Conservation (phyloP, 352 stramenopile species). For the Globisporangium cylindrosporum region DNA sequence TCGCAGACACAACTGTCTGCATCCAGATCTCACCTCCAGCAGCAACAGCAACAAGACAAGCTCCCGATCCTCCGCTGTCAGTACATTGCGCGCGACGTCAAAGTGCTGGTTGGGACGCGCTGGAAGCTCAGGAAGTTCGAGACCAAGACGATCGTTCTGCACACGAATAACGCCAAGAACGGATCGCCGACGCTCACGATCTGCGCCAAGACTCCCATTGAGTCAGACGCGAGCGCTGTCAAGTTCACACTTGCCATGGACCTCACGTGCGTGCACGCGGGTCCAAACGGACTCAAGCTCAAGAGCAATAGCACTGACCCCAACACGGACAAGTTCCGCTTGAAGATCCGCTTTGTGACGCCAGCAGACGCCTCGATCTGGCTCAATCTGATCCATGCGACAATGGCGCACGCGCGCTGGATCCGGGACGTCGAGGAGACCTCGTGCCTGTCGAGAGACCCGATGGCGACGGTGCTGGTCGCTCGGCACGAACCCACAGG, state of each 20-base stretch:
- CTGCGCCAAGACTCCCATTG: constrained; percentile 14
- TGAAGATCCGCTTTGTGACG: constrained; percentile 51
- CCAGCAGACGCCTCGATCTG: constrained; percentile 52
- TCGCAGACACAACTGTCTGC: background rate
- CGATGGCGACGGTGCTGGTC: constrained; percentile 19
- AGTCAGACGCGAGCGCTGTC: constrained; percentile 14
- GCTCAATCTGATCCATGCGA: constrained; percentile 33
- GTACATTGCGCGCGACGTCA: constrained; percentile 47
- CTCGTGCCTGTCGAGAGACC: constrained; percentile 17
- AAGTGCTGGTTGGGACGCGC: constrained; percentile 40
- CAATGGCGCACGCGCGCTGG: constrained; percentile 40
- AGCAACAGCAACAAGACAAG: constrained; percentile 2
- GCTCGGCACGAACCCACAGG: constrained; percentile 13
- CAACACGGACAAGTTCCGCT: constrained; percentile 17
- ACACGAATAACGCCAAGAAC: constrained; percentile 29
- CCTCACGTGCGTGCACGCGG: constrained; percentile 28
- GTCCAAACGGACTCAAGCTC: constrained; percentile 33
- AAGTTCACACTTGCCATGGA: constrained; percentile 28
- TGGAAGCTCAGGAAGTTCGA: constrained; percentile 53
- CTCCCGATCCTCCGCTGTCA: constrained; percentile 49
- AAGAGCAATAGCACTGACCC: constrained; percentile 11
- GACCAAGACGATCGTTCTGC: constrained; percentile 34
- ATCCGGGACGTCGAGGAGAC: constrained; percentile 25
- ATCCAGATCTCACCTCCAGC: background rate
- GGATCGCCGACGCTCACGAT: constrained; percentile 23